phyloP scores from a whole-genome alignment of 2,329 filamentous ascomycete genomes.

The Epichloe hybrida region DNA sequence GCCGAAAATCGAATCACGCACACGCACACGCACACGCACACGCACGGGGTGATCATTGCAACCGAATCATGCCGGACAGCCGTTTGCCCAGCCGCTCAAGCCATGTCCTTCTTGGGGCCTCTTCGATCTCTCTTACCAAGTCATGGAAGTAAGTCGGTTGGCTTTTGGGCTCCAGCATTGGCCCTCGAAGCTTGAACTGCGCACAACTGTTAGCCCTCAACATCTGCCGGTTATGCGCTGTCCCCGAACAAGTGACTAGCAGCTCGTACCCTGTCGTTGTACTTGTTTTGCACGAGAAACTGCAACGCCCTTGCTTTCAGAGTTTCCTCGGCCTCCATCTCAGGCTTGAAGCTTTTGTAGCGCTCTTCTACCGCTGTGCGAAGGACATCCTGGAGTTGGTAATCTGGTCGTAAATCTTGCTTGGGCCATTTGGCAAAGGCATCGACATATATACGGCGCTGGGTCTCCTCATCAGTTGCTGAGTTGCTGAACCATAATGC shows the following conservation, averaged over 20 bases:
- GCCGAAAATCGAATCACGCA: background rate
- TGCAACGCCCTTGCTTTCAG: slow-evolving; percentile 46
- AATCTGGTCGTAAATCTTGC: slow-evolving; percentile 47
- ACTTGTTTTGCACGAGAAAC: slow-evolving; percentile 45
- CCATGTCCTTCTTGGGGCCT: slow-evolving; percentile 44
- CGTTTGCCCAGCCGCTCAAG: slow-evolving; percentile 37
- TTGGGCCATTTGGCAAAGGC: slow-evolving; percentile 45
- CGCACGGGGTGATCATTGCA: slow-evolving; percentile 27
- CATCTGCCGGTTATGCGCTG: background rate
- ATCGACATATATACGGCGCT: slow-evolving; percentile 25
- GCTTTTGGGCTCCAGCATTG: slow-evolving; percentile 42
- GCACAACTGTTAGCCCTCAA: background rate
- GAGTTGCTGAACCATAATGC: no score
- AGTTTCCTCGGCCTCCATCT: slow-evolving; percentile 34
- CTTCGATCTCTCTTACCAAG: slow-evolving; percentile 47
- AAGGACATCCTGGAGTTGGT: slow-evolving; percentile 47
- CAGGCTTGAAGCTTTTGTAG: slow-evolving; percentile 18
- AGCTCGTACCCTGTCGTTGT: slow-evolving; percentile 38
- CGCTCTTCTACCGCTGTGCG: slow-evolving; percentile 22
- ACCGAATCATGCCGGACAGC: slow-evolving; percentile 45
- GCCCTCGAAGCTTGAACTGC: slow-evolving; percentile 29
- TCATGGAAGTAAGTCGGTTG: slow-evolving; percentile 52
- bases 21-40: background rate
- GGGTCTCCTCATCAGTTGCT: background rate
- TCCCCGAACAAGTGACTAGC: background rate